Percentiles rank a stretch among this genome's conserved stretches.
phyloP scores from a whole-genome alignment of 208 protist genomes.

The Strigomonas culicis region DNA sequence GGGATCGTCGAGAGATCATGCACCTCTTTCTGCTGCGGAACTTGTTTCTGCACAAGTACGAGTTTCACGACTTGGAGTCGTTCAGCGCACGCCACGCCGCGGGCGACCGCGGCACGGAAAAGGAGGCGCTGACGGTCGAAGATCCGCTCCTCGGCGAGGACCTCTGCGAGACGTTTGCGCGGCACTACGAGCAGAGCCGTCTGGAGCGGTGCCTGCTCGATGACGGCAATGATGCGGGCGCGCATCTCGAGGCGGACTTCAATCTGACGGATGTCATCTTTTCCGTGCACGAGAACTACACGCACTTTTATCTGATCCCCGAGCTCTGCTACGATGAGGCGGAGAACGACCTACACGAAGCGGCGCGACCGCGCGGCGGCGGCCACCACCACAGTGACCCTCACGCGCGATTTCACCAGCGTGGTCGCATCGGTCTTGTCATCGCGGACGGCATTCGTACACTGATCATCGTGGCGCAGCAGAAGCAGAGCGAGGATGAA shows the following conservation, averaged over 20 bases:
- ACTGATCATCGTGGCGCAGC: constrained; percentile 64
- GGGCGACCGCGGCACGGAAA: background rate
- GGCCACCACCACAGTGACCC: background rate
- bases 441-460: constrained; percentile 61
- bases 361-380: background rate
- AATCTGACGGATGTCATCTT: background rate
- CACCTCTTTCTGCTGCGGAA: background rate
- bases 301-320: constrained; percentile 7
- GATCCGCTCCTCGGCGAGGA: background rate
- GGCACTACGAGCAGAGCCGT: background rate
- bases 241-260: background rate
- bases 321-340: background rate
- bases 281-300: background rate
- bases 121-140: background rate
- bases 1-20: background rate
- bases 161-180: background rate
- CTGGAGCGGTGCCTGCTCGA: background rate
- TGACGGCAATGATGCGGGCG: too few species aligned
- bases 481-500: constrained; percentile 35
- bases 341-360: background rate
- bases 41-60: background rate
- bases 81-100: background rate
- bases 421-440: constrained; percentile 53
- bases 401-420: background rate
- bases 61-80: background rate